These are phyloP conservation scores for Aspergillus cejpii DNA, from an alignment of 2,329 filamentous ascomycete species.

Conservation along the genomic window DNA sequence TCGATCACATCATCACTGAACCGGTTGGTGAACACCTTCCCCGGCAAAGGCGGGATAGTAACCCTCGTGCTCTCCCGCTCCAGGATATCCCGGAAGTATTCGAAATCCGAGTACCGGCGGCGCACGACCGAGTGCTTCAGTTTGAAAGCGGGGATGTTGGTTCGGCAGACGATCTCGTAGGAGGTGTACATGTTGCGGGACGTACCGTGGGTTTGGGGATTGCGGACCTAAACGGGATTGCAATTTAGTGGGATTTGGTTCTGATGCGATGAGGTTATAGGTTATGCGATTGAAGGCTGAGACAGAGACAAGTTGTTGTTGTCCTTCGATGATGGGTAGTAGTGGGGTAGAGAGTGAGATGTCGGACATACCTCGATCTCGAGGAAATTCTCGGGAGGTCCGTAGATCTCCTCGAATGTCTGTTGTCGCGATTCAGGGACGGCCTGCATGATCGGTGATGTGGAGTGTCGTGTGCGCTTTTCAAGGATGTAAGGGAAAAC, in stretches of 20 bases:
- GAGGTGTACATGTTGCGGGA: conserved; percentile 97
- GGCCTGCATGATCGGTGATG: conserved; percentile 49
- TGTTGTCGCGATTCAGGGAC: conserved; percentile 70
- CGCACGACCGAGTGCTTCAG: conserved; percentile 81
- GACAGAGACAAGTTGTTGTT: neutral
- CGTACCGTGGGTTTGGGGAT: conserved; percentile 89
- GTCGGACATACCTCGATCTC: conserved; percentile 74
- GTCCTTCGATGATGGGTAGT: neutral
- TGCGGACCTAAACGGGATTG: conserved; percentile 63
- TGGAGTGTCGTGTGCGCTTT: neutral
- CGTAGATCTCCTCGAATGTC: conserved; percentile 98
- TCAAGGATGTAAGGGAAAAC: neutral
- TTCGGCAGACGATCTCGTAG: conserved; percentile 95
- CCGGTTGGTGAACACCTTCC: conserved; percentile 95
- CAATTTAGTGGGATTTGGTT: conserved; percentile 15
- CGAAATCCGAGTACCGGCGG: conserved; percentile 93
- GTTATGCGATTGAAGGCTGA: neutral
- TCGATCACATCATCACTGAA: conserved; percentile 99
- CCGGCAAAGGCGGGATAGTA: conserved; percentile 89
- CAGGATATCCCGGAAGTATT: conserved; percentile 96
- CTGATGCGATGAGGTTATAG: neutral
- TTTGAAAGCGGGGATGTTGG: conserved; percentile 99
- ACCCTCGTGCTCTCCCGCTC: conserved; percentile 92
- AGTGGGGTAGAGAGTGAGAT: conserved; percentile 3
- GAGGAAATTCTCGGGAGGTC: conserved; percentile 94